These are phyloP conservation scores for Aspergillus unguis DNA, from an alignment of 2,329 filamentous ascomycete species.

Conservation along the genomic window DNA sequence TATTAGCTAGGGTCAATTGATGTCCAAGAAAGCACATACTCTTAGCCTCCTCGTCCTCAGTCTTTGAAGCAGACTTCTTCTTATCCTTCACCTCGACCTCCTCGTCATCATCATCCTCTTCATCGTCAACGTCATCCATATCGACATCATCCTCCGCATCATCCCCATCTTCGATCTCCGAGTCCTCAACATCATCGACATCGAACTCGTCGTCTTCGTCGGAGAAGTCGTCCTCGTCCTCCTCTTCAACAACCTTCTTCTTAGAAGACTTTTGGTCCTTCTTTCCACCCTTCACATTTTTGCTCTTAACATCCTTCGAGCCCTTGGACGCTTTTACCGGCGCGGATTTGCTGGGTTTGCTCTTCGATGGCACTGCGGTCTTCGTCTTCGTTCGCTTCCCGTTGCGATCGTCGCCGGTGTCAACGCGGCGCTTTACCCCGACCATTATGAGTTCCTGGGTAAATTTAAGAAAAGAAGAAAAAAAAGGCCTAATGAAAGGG, in stretches of 20 bases:
- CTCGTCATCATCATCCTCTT: constrained; percentile 26
- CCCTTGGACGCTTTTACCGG: constrained; percentile 27
- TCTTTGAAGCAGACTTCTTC: constrained; percentile 17
- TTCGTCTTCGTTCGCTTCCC: constrained; percentile 40
- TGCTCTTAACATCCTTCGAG: constrained; percentile 24
- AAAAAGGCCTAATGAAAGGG: neutral
- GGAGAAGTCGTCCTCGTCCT: constrained; percentile 47
- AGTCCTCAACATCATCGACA: constrained; percentile 50
- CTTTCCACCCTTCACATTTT: constrained; percentile 31
- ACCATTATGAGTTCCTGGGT: constrained; percentile 30
- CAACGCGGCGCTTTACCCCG: constrained; percentile 41
- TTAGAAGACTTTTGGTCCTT: constrained; percentile 33
- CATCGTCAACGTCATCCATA: constrained; percentile 32
- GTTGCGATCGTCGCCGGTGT: constrained; percentile 37
- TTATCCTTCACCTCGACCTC: constrained; percentile 10
- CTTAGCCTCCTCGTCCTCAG: constrained; percentile 21
- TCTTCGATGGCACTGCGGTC: constrained; percentile 24
- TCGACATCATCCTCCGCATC: constrained; percentile 49
- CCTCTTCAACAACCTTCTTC: constrained; percentile 36
- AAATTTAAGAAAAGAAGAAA: constrained; percentile 1
- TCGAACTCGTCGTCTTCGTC: constrained; percentile 54
- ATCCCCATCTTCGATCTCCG: constrained; percentile 43
- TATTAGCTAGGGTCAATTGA: neutral
- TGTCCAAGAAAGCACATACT: constrained; percentile 22
- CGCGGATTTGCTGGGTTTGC: constrained; percentile 28